phyloP scores from a whole-genome alignment of 106 monocot genomes.

The Dendrobium nobile region DNA sequence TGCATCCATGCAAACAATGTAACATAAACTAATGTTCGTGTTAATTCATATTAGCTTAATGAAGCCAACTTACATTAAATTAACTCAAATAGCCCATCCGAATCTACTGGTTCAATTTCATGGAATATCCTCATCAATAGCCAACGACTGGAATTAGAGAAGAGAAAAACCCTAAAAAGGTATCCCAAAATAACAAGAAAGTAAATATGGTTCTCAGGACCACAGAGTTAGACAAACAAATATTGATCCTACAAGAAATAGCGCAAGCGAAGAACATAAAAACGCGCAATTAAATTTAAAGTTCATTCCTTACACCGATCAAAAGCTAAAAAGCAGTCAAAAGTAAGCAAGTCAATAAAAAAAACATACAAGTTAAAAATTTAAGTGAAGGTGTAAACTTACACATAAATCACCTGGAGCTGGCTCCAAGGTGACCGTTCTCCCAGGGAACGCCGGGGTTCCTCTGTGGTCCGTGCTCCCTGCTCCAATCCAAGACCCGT shows the following conservation, averaged over 20 bases:
- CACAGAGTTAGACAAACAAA: not conserved
- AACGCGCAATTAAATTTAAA: not conserved
- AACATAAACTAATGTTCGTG: too few relatives aligned
- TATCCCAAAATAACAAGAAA: not conserved
- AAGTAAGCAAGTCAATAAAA: not conserved
- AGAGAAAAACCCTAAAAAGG: not conserved
- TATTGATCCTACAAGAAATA: not conserved
- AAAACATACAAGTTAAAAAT: not conserved
- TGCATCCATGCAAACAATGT: too few relatives aligned
- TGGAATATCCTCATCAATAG: too few relatives aligned
- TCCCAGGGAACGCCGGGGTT: conserved; percentile 75
- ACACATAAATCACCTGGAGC: conserved; percentile 58
- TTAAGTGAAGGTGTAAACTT: conserved; percentile 9
- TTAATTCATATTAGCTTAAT: too few relatives aligned
- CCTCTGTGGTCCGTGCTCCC: conserved; percentile 98
- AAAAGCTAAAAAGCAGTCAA: not conserved
- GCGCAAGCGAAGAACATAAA: not conserved
- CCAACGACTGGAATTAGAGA: not conserved
- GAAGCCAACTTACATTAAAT: too few relatives aligned
- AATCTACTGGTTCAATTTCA: too few relatives aligned
- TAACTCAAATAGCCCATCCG: too few relatives aligned
- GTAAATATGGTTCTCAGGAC: not conserved
- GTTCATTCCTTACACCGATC: not conserved
- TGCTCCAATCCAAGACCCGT: conserved; percentile 7
- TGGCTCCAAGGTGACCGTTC: conserved; percentile 81